phyloP scores from a whole-genome alignment of 2,329 filamentous ascomycete species.

The Penicillium sp. region DNA sequence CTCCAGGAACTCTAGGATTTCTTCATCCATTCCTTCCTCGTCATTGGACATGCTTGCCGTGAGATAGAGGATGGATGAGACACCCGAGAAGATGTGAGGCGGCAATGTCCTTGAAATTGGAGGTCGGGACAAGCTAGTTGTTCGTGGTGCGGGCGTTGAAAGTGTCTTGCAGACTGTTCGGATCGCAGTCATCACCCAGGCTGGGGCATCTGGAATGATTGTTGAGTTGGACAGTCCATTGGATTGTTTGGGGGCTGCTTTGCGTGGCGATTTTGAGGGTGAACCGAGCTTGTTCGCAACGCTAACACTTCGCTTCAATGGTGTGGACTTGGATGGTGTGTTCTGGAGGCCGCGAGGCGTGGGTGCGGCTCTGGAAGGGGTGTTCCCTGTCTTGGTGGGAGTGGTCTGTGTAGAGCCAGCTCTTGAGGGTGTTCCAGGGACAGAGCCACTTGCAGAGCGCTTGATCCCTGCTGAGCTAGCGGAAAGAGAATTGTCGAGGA shows the following conservation, averaged over 20 bases:
- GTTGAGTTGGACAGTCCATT: conserved; percentile 35
- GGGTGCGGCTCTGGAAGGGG: conserved; percentile 38
- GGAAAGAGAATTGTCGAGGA: conserved; percentile 74
- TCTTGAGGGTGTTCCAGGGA: conserved; percentile 40
- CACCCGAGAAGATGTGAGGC: conserved; percentile 75
- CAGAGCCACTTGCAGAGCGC: conserved; percentile 42
- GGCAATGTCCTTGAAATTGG: conserved; percentile 59
- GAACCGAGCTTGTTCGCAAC: conserved; percentile 28
- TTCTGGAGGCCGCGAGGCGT: conserved; percentile 42
- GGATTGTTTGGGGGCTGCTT: conserved; percentile 20
- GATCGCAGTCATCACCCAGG: conserved; percentile 74
- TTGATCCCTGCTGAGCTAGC: conserved; percentile 43
- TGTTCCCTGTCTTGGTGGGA: conserved; percentile 42
- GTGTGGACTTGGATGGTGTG: conserved; percentile 55
- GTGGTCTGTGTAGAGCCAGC: conserved; percentile 45
- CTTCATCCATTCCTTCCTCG: conserved; percentile 54
- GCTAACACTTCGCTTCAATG: conserved; percentile 46
- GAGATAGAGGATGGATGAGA: conserved; percentile 64
- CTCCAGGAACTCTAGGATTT: conserved; percentile 43
- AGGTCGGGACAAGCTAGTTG: conserved; percentile 45
- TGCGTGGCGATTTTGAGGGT: conserved; percentile 32
- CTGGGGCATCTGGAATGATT: conserved; percentile 54
- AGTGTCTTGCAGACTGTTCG: conserved; percentile 69
- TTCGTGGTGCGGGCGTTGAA: conserved; percentile 56
- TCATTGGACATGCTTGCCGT: conserved; percentile 51